Evolutionary conservation across 169 alveolate species (phyloP).

Genomic region (Plasmodium ovale): DNA sequence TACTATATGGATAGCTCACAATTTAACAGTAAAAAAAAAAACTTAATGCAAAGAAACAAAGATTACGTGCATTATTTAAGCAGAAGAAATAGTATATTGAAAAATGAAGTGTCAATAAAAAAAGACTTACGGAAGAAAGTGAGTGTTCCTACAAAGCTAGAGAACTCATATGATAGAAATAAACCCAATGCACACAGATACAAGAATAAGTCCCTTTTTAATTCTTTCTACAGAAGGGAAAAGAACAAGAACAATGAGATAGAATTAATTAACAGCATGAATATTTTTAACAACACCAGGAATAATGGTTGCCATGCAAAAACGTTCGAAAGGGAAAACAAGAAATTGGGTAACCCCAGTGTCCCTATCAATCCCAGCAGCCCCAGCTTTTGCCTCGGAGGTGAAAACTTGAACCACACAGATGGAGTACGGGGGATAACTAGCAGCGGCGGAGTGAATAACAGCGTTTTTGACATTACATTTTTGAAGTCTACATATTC

Average conservation of each 20-base stretch:
- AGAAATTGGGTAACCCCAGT: neutral
- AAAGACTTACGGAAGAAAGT: slow-evolving; percentile 36
- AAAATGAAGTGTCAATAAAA: slow-evolving; percentile 24
- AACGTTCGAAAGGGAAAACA: neutral
- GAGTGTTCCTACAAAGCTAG: neutral
- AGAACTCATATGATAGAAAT: neutral
- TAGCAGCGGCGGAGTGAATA: neutral
- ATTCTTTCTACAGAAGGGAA: neutral
- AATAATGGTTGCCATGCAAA: neutral
- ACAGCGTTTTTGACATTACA: slow-evolving; percentile 27
- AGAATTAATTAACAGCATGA: slow-evolving; percentile 8
- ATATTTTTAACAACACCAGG: slow-evolving; percentile 2
- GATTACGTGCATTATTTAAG: slow-evolving; percentile 61
- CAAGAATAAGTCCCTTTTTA: slow-evolving; percentile 2
- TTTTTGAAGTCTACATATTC: slow-evolving; percentile 54
- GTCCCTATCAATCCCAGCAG: neutral
- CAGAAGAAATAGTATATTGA: slow-evolving; percentile 46
- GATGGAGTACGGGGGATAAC: neutral
- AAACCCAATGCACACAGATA: slow-evolving; percentile 8
- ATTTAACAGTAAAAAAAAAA: slow-evolving; percentile 42
- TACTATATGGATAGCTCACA: neutral
- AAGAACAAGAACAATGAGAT: slow-evolving; percentile 5
- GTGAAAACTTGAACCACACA: neutral
- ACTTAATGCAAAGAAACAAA: slow-evolving; percentile 56
- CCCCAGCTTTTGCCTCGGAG: neutral